These are phyloP conservation scores for Blastosporella zonata DNA, from an alignment of 1,284 basidiomycete genomes.

Conservation along the genomic window DNA sequence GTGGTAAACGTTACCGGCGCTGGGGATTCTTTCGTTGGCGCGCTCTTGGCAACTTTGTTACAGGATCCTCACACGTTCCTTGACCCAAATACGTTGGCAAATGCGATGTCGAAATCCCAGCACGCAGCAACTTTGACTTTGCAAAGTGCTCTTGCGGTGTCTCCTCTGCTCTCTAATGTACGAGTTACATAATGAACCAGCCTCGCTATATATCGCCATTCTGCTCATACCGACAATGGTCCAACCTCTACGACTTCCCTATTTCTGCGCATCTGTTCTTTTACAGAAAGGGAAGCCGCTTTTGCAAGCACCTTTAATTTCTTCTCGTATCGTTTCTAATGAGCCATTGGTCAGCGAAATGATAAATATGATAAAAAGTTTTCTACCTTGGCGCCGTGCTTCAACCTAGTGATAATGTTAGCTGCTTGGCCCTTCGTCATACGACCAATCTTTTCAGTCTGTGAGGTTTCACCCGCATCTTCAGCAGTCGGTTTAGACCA, in stretches of 20 bases:
- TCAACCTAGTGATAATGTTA: constrained; percentile 73
- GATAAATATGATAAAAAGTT: neutral
- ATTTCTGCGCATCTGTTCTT: constrained; percentile 47
- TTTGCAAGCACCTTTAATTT: constrained; percentile 43
- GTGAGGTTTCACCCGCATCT: constrained; percentile 13
- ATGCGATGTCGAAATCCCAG: constrained; percentile 52
- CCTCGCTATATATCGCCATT: neutral
- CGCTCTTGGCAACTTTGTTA: constrained; percentile 58
- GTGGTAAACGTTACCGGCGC: constrained; percentile 84
- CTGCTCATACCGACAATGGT: constrained; percentile 31
- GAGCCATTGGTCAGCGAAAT: constrained; percentile 1
- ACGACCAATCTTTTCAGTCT: constrained; percentile 31
- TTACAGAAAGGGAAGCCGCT: constrained; percentile 32
- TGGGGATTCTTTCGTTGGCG: constrained; percentile 86
- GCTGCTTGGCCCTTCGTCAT: constrained; percentile 79
- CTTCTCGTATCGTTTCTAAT: constrained; percentile 56
- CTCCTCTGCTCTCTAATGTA: constrained; percentile 49
- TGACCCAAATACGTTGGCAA: constrained; percentile 40
- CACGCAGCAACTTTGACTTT: constrained; percentile 64
- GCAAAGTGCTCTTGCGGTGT: constrained; percentile 61
- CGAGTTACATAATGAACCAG: constrained; percentile 1
- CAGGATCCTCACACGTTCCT: constrained; percentile 43
- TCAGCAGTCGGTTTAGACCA: constrained; percentile 38
- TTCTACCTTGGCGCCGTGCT: constrained; percentile 70
- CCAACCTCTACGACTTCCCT: constrained; percentile 62